A percentile compares a stretch with the other conserved stretches of the same genome.
Evolutionary conservation across 805 yeast genomes (phyloP).

Genomic region (Yarrowia sp.): DNA sequence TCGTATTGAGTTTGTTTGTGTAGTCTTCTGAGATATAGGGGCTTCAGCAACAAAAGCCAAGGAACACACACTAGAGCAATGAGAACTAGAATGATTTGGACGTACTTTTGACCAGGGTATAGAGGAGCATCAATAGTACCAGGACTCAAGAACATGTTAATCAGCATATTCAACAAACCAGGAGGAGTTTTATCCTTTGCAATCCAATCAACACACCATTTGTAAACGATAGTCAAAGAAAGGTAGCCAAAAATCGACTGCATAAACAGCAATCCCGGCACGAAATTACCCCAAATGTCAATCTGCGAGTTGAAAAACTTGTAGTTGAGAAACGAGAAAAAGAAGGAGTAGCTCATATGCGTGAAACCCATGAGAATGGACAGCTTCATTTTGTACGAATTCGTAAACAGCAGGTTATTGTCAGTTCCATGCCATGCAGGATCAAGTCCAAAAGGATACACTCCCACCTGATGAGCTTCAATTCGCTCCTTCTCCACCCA

Average conservation of each 20-base stretch:
- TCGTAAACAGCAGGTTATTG: conserved; percentile 81
- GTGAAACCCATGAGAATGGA: conserved; percentile 91
- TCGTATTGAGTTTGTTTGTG: conserved; percentile 50
- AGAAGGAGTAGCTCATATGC: conserved; percentile 89
- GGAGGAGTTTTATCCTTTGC: conserved; percentile 80
- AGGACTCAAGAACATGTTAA: conserved; percentile 92
- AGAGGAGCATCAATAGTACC: conserved; percentile 79
- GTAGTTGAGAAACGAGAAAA: conserved; percentile 80
- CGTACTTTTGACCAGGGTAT: conserved; percentile 71
- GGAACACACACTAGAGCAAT: conserved; percentile 89
- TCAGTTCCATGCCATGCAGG: conserved; percentile 98
- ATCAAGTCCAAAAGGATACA: conserved; percentile 84
- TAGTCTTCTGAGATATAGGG: conserved; percentile 62
- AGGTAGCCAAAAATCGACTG: conserved; percentile 94
- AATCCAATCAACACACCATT: conserved; percentile 94
- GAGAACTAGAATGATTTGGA: conserved; percentile 69
- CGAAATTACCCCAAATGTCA: conserved; percentile 87
- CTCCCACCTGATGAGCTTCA: conserved; percentile 59
- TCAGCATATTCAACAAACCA: conserved; percentile 89
- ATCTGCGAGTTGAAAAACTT: conserved; percentile 64
- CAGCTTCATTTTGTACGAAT: conserved; percentile 95
- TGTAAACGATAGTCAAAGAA: conserved; percentile 79
- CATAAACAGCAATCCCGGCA: conserved; percentile 93
- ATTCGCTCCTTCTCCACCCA: conserved; percentile 68
- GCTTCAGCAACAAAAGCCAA: conserved; percentile 83